Percentiles rank a stretch among this genome's conserved stretches.
These are phyloP conservation scores for Samsoniella hepiali DNA, from an alignment of 2,329 filamentous ascomycete genomes.

Conservation along the genomic window DNA sequence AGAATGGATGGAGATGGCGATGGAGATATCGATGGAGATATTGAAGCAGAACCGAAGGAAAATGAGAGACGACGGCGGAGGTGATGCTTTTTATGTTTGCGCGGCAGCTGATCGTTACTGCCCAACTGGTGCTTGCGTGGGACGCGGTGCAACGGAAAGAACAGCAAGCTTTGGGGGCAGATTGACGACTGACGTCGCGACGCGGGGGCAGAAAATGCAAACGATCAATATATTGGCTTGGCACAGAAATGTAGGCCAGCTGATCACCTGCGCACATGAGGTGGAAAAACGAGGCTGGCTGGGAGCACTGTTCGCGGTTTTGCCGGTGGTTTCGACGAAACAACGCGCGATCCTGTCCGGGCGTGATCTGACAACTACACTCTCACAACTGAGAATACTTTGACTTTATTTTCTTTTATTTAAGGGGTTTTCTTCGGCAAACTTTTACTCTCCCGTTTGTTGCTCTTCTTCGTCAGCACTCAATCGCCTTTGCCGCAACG, in stretches of 20 bases:
- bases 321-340: neutral
- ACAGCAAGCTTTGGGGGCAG: neutral
- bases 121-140: neutral
- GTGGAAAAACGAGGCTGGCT: neutral
- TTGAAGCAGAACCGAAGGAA: neutral
- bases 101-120: slow-evolving; percentile 12
- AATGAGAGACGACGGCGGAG: neutral
- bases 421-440: neutral
- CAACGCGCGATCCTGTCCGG: neutral
- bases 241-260: neutral
- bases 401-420: neutral
- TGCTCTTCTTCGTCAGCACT: no score
- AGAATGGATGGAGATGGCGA: neutral
- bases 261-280: neutral
- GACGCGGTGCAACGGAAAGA: slow-evolving; percentile 1
- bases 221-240: neutral
- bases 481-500: neutral
- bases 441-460: neutral
- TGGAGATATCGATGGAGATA: neutral
- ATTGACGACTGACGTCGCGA: neutral
- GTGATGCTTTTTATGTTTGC: slow-evolving; percentile 5
- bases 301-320: neutral
- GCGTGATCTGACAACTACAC: neutral
- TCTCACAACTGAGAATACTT: neutral
- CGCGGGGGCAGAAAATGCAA: neutral